Conservation (phyloP, 2,329 filamentous ascomycete genomes). For the Calonectria multiphialidica region DNA sequence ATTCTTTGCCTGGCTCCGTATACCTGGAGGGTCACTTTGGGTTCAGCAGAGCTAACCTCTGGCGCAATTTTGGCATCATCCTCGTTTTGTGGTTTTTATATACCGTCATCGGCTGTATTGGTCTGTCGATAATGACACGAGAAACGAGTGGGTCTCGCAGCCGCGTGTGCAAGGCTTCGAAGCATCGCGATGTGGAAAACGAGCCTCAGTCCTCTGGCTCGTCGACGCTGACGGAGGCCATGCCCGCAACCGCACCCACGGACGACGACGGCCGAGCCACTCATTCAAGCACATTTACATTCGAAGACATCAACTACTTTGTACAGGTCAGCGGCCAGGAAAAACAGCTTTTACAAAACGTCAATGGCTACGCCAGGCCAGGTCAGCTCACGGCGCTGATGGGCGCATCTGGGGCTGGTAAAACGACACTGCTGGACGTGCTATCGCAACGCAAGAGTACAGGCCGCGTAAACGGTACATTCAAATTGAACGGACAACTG, state of each 20-base stretch:
- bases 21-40: not conserved
- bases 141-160: not conserved
- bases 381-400: not conserved
- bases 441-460: not conserved
- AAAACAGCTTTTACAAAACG: not conserved
- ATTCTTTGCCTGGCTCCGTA: not conserved
- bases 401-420: not conserved
- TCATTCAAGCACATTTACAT: not conserved
- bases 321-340: not conserved
- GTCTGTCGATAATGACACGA: not conserved
- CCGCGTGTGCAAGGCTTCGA: not conserved
- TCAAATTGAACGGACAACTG: not conserved
- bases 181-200: not conserved
- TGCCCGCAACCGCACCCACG: not conserved
- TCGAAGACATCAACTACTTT: not conserved
- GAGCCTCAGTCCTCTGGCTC: not conserved
- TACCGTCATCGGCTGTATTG: not conserved
- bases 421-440: not conserved
- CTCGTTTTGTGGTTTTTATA: not conserved
- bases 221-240: not conserved
- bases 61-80: not conserved
- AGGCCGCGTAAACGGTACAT: not conserved
- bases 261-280: not conserved
- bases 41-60: not conserved
- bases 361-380: not conserved